Percentiles rank a stretch among this genome's conserved stretches.
phyloP scores from a whole-genome alignment of 176 grass and related monocot genomes.

The Eragrostis nindensis region DNA sequence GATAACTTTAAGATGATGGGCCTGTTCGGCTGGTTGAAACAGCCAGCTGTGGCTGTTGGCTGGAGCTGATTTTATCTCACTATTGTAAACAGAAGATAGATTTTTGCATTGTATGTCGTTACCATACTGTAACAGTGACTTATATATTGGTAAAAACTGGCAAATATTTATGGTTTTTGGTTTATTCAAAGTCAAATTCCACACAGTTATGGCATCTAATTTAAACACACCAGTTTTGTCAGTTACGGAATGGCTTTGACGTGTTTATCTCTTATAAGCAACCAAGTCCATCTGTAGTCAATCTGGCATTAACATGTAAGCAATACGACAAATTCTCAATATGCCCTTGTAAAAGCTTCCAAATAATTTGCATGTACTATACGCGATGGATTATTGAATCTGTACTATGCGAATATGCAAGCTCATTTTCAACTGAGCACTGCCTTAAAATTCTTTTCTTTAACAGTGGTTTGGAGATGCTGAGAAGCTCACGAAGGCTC shows the following conservation, averaged over 20 bases:
- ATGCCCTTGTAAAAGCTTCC: neutral
- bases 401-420: neutral
- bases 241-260: neutral
- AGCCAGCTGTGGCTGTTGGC: too few species aligned
- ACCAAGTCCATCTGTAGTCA: neutral
- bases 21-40: too few species aligned
- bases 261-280: neutral
- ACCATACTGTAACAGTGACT: neutral
- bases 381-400: conserved; percentile 18
- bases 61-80: too few species aligned
- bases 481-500: conserved; percentile 96
- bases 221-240: neutral
- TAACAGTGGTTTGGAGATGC: conserved; percentile 99
- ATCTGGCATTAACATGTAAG: neutral
- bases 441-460: conserved; percentile 31
- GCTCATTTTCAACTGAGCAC: conserved; percentile 39
- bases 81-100: too few species aligned
- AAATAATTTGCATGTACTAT: conserved; percentile 18
- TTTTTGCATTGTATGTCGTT: too few species aligned
- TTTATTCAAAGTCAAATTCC: neutral
- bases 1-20: too few species aligned
- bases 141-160: neutral
- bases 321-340: neutral
- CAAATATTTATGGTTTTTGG: neutral
- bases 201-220: neutral